Evolutionary conservation across 169 alveolate species (phyloP), one percentile per base, ranked within the genome.

Genomic region (Plasmodium blacklocki): DNA sequence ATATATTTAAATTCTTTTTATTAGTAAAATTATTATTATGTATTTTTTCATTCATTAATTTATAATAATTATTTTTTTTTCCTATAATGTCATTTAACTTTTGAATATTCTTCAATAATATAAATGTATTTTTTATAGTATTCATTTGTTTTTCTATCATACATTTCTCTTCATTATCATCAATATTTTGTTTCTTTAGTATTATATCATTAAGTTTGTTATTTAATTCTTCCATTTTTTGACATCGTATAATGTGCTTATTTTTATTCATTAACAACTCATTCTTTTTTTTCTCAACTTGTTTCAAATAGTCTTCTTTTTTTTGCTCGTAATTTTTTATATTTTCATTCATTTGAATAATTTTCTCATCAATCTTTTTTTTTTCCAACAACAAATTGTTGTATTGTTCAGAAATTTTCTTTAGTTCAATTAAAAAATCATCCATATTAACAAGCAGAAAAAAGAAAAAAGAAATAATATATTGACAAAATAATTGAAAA

Each of bases 201-300:
- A 80, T 47, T 80, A 80, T 80, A 67, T 80, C 85, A 50, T 80
- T 80, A 5, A 80, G 64, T 50, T 67, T 80, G n/a, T 73, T 59
- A 23, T 80, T 80, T 63, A 80, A 49, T 23, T 80, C 66, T 68
- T 80, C 90, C 90, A 80, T 80, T 80, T 80, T 80, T 49, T 80
- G 90, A 14, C 90, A 80, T 63, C 58, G 54, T 43, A 80, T 80
- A 49, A 80, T 54, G 52, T 80, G 90, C 23, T 80, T 68, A 80
- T 80, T 80, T 56, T 60, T 80, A 72, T 80, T 80, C 32, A 67
- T 80, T 49, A 80, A 47, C 32, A 80, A 18, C 32, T 80, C 85
- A 50, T 56, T 80, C 67, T 80, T 80, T 26, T 80, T 80, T 26
- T 67, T 23, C 32, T 80, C 90, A 21, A 68, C 83, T 18, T 80